Conservation (phyloP, 176 grass and related monocot species). For the Paspalum vaginatum region DNA sequence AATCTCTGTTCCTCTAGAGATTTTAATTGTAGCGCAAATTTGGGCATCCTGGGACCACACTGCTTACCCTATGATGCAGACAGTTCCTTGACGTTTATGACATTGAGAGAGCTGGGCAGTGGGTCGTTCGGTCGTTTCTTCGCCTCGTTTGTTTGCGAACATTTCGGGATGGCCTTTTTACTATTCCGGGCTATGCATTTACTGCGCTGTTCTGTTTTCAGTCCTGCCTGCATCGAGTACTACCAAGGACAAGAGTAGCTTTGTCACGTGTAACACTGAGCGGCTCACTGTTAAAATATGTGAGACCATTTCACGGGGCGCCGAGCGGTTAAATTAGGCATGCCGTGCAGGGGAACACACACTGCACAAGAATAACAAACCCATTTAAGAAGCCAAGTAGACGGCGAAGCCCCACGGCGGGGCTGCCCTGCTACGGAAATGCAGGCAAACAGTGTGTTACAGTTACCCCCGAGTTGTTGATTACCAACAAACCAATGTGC, state of each 20-base stretch:
- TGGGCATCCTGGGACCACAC: not conserved
- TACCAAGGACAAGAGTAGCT: not conserved
- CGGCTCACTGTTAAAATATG: too few relatives aligned
- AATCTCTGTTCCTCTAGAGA: not conserved
- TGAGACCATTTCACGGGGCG: not conserved
- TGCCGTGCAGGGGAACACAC: not conserved
- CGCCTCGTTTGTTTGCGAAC: not conserved
- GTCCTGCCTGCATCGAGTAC: not conserved
- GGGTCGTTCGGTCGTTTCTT: not conserved
- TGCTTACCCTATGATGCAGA: not conserved
- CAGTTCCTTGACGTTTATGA: conserved; percentile 22
- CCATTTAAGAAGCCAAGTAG: not conserved
- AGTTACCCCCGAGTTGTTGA: not conserved
- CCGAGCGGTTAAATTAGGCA: conserved; percentile 1
- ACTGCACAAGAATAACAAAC: conserved; percentile 36
- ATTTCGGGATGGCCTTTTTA: not conserved
- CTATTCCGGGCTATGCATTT: conserved; percentile 9
- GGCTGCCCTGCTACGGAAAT: not conserved
- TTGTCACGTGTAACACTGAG: not conserved
- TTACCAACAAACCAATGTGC: not conserved
- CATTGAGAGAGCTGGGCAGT: not conserved
- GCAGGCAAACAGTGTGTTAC: not conserved
- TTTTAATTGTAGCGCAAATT: not conserved
- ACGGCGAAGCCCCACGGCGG: not conserved
- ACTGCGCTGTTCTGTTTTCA: not conserved